These are phyloP conservation scores for Blepharisma stoltei DNA, from an alignment of 73 alveolate species.

Conservation along the genomic window DNA sequence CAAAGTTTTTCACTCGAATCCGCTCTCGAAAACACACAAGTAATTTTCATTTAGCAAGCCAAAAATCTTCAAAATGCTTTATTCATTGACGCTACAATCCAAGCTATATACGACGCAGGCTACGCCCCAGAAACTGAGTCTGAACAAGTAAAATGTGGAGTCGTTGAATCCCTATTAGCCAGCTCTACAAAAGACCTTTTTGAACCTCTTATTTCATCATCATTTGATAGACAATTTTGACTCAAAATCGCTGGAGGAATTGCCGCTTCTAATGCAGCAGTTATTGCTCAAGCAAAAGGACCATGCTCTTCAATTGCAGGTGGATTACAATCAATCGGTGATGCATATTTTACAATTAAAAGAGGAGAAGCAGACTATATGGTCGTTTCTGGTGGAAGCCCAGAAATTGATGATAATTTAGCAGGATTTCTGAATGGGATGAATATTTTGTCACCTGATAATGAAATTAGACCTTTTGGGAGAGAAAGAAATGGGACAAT, in stretches of 20 bases:
- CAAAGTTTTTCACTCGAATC: neutral
- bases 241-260: too few species aligned
- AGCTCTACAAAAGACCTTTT: too few species aligned
- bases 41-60: neutral
- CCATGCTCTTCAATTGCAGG: too few species aligned
- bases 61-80: neutral
- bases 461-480: slow-evolving; percentile 68
- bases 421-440: neutral
- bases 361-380: slow-evolving; percentile 10
- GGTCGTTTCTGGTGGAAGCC: neutral
- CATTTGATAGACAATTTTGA: too few species aligned
- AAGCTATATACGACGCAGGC: too few species aligned
- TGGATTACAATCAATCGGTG: neutral
- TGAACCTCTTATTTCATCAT: too few species aligned
- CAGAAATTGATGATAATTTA: neutral
- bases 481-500: slow-evolving; percentile 66
- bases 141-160: too few species aligned
- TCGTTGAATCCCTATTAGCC: too few species aligned
- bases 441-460: slow-evolving; percentile 34
- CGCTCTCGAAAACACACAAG: neutral
- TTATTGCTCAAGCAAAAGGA: too few species aligned
- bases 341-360: slow-evolving; percentile 3
- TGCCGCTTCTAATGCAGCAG: too few species aligned
- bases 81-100: too few species aligned
- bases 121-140: too few species aligned